phyloP scores from a whole-genome alignment of 108 stramenopile genomes.

The Pseudonitzschia multistriata region DNA sequence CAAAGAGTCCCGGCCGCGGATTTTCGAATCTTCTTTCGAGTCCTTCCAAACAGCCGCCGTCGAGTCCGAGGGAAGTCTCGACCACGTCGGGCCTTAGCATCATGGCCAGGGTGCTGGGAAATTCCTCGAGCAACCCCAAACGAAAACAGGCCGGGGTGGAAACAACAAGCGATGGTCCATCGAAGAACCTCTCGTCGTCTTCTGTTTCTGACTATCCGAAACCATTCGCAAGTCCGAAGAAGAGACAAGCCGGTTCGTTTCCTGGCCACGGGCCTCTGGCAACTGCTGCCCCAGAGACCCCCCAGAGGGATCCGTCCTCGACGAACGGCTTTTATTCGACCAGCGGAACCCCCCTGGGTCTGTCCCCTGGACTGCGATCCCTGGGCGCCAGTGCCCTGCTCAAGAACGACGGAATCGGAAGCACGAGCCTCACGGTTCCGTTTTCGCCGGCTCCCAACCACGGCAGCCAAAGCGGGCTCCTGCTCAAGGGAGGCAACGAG shows the following conservation, averaged over 20 bases:
- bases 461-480: neutral
- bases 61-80: neutral
- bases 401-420: slow-evolving; percentile 5
- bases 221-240: neutral
- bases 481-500: neutral
- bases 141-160: neutral
- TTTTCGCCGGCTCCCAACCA: slow-evolving; percentile 26
- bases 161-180: too few relatives aligned
- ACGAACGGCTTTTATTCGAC: slow-evolving; percentile 23
- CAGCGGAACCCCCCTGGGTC: slow-evolving; percentile 31
- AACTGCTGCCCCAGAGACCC: neutral
- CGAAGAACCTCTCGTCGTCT: too few relatives aligned
- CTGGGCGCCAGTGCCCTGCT: slow-evolving; percentile 17
- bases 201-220: too few relatives aligned
- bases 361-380: slow-evolving; percentile 38
- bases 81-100: slow-evolving; percentile 5
- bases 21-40: slow-evolving; percentile 12
- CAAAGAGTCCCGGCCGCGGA: slow-evolving; percentile 20
- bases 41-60: neutral
- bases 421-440: slow-evolving; percentile 18
- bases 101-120: neutral
- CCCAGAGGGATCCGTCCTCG: neutral
- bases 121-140: neutral
- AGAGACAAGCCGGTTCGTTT: neutral
- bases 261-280: neutral